Conservation (phyloP, 192 early-diverging fungal genomes). For the Podila verticillata region DNA sequence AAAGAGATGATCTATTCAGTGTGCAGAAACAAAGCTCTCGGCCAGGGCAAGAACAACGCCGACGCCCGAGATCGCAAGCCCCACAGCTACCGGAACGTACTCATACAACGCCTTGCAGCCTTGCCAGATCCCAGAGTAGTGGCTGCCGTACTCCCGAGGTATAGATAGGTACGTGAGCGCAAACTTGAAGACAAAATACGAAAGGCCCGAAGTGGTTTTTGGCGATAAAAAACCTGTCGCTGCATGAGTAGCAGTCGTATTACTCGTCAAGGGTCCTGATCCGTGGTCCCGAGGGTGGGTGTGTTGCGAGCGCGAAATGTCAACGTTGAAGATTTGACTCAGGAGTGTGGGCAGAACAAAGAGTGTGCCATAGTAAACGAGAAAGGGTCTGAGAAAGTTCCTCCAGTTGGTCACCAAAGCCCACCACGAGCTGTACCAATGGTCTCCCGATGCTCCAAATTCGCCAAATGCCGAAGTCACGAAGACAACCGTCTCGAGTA, state of each 20-base stretch:
- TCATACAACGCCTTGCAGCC: background rate
- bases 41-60: background rate
- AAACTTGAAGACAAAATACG: slow-evolving; percentile 2
- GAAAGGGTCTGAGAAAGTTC: background rate
- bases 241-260: background rate
- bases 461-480: background rate
- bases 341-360: background rate
- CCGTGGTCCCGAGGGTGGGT: background rate
- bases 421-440: background rate
- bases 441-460: background rate
- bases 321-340: background rate
- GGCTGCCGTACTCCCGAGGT: background rate
- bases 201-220: background rate
- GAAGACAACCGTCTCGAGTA: background rate
- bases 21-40: background rate
- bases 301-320: background rate
- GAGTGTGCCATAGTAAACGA: background rate
- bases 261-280: background rate
- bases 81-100: background rate
- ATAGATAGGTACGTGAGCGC: background rate
- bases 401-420: background rate
- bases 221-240: background rate
- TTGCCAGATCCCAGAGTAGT: background rate
- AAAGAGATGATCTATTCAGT: too few relatives aligned
- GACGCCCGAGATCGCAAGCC: background rate